Percentiles rank a stretch among this genome's conserved stretches.
Evolutionary conservation across 2,329 filamentous ascomycete genomes (phyloP).

Genomic region (Aureobasidium sp.): DNA sequence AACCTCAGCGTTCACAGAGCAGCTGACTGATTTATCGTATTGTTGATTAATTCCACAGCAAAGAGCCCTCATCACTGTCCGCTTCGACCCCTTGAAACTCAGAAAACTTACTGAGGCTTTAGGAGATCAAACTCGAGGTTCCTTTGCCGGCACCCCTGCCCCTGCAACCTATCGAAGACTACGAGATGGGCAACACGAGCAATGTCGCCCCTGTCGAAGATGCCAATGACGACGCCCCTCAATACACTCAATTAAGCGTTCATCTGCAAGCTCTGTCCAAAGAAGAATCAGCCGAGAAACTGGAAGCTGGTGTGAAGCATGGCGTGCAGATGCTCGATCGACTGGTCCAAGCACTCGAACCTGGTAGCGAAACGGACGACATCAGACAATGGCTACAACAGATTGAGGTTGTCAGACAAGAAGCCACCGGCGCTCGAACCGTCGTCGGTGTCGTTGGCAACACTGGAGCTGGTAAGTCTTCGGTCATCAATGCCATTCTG

Average conservation of each 20-base stretch:
- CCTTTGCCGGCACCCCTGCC: neutral
- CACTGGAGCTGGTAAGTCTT: constrained; percentile 56
- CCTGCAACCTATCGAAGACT: neutral
- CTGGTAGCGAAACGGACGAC: constrained; percentile 25
- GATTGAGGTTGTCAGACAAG: constrained; percentile 36
- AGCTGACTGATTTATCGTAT: neutral
- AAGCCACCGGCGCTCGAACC: constrained; percentile 35
- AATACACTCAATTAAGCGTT: neutral
- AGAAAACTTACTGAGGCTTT: neutral
- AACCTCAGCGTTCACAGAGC: neutral
- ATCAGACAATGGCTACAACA: constrained; percentile 35
- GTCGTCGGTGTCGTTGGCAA: constrained; percentile 55
- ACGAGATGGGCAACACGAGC: neutral
- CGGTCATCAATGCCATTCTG: constrained; percentile 56
- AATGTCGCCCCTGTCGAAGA: neutral
- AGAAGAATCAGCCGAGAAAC: constrained; percentile 26
- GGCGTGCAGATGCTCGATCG: constrained; percentile 32
- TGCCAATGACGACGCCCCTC: neutral
- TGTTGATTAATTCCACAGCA: neutral
- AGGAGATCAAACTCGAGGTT: neutral
- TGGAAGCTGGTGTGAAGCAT: constrained; percentile 35
- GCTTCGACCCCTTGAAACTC: neutral
- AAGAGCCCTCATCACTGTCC: neutral
- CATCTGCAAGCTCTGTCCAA: constrained; percentile 29
- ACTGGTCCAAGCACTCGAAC: constrained; percentile 28